Evolutionary conservation across 2,329 filamentous ascomycete species (phyloP).

Genomic region (Cercospora berteroae): DNA sequence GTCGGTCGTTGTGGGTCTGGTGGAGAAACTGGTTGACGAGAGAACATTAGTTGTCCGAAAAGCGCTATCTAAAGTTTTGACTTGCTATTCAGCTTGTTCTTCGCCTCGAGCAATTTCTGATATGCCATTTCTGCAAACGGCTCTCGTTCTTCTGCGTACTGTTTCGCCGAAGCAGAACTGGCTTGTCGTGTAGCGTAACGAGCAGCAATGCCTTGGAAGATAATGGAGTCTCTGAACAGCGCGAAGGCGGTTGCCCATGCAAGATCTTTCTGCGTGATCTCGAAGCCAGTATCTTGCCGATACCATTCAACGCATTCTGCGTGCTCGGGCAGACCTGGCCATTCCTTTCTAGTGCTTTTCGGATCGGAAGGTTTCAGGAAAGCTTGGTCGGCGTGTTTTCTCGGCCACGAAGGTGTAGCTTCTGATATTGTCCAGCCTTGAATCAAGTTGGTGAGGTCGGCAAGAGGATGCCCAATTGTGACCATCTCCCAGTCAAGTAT

Average conservation of each 20-base stretch:
- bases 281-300: slow-evolving; percentile 67
- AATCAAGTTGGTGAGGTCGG: slow-evolving; percentile 79
- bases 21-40: slow-evolving; percentile 7
- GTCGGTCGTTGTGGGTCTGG: slow-evolving; percentile 6
- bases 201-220: slow-evolving; percentile 88
- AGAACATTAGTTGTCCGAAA: slow-evolving; percentile 8
- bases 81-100: slow-evolving; percentile 35
- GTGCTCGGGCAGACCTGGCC: slow-evolving; percentile 62
- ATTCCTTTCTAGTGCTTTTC: slow-evolving; percentile 21
- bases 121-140: slow-evolving; percentile 78
- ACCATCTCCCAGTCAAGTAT: slow-evolving; percentile 99
- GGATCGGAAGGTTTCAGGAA: slow-evolving; percentile 25
- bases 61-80: slow-evolving; percentile 26
- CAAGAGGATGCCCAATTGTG: slow-evolving; percentile 92
- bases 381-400: slow-evolving; percentile 29
- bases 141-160: slow-evolving; percentile 66
- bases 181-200: slow-evolving; percentile 81
- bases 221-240: slow-evolving; percentile 58
- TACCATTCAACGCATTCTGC: slow-evolving; percentile 66
- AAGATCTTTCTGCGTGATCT: slow-evolving; percentile 58
- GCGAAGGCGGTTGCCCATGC: slow-evolving; percentile 64
- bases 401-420: slow-evolving; percentile 29
- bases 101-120: slow-evolving; percentile 59
- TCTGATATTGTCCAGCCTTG: slow-evolving; percentile 31
- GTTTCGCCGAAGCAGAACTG: slow-evolving; percentile 75